Percentiles rank a stretch among this genome's conserved stretches.
Evolutionary conservation across 2,329 filamentous ascomycete genomes (phyloP).

Genomic region (Alternaria atra): DNA sequence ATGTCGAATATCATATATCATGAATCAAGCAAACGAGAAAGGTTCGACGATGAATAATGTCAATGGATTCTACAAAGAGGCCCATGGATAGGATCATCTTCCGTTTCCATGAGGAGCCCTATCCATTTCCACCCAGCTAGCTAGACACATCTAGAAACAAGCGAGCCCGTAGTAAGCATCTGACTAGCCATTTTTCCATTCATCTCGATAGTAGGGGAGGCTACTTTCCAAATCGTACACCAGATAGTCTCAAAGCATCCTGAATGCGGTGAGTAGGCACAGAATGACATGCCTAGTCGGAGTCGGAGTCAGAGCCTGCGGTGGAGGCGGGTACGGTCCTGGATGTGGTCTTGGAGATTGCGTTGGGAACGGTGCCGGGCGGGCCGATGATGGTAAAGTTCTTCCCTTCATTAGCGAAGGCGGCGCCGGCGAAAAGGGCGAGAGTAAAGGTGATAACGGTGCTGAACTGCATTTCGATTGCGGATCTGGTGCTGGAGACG

Average conservation of each 20-base stretch:
- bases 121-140: background rate
- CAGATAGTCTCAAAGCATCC: background rate
- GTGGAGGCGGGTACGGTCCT: background rate
- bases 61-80: background rate
- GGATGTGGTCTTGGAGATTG: background rate
- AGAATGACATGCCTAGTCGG: background rate
- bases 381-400: background rate
- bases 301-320: background rate
- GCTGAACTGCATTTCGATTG: constrained; percentile 7
- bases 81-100: background rate
- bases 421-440: background rate
- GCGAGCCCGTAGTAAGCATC: background rate
- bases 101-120: background rate
- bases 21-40: background rate
- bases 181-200: background rate
- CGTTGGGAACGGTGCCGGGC: too few species aligned
- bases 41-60: background rate
- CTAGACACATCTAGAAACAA: background rate
- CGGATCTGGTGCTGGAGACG: background rate
- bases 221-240: background rate
- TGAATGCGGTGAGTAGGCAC: background rate
- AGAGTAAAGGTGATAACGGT: background rate
- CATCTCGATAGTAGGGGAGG: too few species aligned
- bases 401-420: background rate
- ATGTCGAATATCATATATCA: background rate